These are phyloP conservation scores for Drechmeria coniospora DNA, from an alignment of 2,329 filamentous ascomycete genomes.

Conservation along the genomic window DNA sequence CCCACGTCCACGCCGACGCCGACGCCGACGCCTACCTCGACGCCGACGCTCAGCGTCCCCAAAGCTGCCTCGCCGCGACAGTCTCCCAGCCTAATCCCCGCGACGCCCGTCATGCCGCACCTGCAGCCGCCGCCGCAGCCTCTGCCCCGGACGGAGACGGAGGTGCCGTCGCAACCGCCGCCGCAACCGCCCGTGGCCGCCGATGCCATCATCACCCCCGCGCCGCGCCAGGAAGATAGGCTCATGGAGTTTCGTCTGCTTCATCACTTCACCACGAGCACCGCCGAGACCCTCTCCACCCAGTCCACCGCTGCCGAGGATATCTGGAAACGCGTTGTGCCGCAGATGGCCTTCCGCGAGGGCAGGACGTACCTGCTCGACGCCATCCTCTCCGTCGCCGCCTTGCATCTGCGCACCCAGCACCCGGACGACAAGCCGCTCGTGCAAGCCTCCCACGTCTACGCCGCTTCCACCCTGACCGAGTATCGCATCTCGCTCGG, in stretches of 20 bases:
- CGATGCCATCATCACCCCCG: conserved; percentile 11
- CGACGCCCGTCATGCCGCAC: neutral
- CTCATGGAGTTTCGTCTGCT: conserved; percentile 47
- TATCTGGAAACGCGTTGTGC: conserved; percentile 46
- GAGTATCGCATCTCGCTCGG: conserved; percentile 43
- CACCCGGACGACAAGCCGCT: conserved; percentile 42
- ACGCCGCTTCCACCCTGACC: conserved; percentile 47
- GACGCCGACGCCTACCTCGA: conserved; percentile 4
- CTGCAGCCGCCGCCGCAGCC: neutral
- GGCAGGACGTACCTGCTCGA: conserved; percentile 45
- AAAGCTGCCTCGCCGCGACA: conserved; percentile 6
- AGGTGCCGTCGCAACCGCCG: too few species aligned
- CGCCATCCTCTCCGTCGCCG: conserved; percentile 47
- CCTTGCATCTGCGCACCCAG: conserved; percentile 43
- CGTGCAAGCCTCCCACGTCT: conserved; percentile 47
- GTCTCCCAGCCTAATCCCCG: neutral
- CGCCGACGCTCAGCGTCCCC: conserved; percentile 8
- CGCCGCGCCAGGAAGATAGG: conserved; percentile 24
- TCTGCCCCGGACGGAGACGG: too few species aligned
- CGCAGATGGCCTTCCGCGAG: conserved; percentile 43
- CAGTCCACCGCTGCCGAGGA: conserved; percentile 33
- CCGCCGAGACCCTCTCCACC: conserved; percentile 42
- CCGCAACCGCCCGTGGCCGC: conserved; percentile 4
- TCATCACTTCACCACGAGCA: conserved; percentile 48
- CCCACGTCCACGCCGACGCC: conserved; percentile 6